Evolutionary conservation across 2,329 filamentous ascomycete genomes (phyloP), one percentile per base, ranked within the genome.

Genomic region (Colletotrichum cuscutae): DNA sequence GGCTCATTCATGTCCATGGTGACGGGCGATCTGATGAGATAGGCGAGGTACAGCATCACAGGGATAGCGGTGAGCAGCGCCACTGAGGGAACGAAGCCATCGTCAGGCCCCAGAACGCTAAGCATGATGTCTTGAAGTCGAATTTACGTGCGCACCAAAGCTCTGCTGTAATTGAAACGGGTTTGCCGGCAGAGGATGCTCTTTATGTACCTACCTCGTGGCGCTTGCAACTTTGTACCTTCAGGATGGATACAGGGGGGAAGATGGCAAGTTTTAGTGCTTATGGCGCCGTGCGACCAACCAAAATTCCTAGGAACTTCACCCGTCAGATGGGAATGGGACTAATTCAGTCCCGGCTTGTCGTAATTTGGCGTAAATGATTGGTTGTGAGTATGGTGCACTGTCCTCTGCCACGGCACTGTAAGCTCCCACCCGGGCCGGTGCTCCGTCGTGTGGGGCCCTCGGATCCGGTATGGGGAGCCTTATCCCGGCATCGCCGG

Each of bases 1-100:
- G 86, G 86, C 68, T 88, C 86, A 58, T 78, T 76, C 5, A 80
- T 76, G 57, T 81, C 78, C 5, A 79, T 53, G 9, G 32, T 35
- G 32, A 42, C 37, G 5, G 37, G 37, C 0, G 37, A 42, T 42
- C 37, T 42, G 13, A 42, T 15, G 37, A 42, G 37, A 19, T 42
- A 19, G 37, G 42, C 42, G 42, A 49, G 42, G 42, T 49, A 49
- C 19, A 49, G 42, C 19, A 49, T 49, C 19, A 22, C 42, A 11
- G 19, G 19, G 7, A 49, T 49, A 2, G 42, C 42, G 19, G 42
- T 7, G 42, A 49, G 19, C 19, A 49, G 42, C 4, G 42, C 42
- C 19, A 22, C 19, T 49, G 42, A 49, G 3, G 42, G 42, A 8
- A 49, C 42, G 42, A 49, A 49, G 7, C 42, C 42, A 49, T 49